Conservation (phyloP, 2,329 filamentous ascomycete species). For the Penicillium sp. region DNA sequence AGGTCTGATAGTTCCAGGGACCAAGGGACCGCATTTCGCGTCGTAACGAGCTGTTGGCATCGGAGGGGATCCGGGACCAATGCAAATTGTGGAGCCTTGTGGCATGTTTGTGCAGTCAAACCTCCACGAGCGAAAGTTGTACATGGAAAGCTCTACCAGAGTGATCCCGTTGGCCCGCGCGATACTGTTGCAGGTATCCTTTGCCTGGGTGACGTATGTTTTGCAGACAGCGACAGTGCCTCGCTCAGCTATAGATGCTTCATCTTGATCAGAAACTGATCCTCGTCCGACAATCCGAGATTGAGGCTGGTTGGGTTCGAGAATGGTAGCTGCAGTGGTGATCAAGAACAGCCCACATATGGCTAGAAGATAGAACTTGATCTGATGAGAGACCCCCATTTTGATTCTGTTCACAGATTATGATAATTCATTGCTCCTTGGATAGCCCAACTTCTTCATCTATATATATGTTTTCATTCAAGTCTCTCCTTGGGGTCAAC, state of each 20-base stretch:
- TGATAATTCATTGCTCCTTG: background rate
- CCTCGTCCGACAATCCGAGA: slow-evolving; percentile 29
- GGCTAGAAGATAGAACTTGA: background rate
- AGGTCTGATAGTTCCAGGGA: slow-evolving; percentile 47
- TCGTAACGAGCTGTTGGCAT: slow-evolving; percentile 49
- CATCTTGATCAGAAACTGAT: slow-evolving; percentile 19
- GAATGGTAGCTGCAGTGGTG: background rate
- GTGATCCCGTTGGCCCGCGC: slow-evolving; percentile 45
- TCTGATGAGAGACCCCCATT: background rate
- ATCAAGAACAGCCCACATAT: slow-evolving; percentile 1
- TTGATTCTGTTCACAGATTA: background rate
- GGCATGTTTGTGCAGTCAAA: slow-evolving; percentile 48
- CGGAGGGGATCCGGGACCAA: slow-evolving; percentile 49
- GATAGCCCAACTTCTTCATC: background rate
- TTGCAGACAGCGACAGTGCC: slow-evolving; percentile 37
- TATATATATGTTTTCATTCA: background rate
- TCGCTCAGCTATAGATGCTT: background rate
- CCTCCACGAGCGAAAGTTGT: slow-evolving; percentile 55
- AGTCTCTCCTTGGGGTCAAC: background rate
- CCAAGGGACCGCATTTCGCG: slow-evolving; percentile 55
- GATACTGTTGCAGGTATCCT: slow-evolving; percentile 47
- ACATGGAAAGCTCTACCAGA: slow-evolving; percentile 45
- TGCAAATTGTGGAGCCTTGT: slow-evolving; percentile 45
- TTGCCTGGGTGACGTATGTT: slow-evolving; percentile 40
- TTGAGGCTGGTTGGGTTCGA: background rate